Evolutionary conservation across 2,329 filamentous ascomycete genomes (phyloP), one percentile per base, ranked within the genome.

Genomic region (Arthrobotrys sinensis): DNA sequence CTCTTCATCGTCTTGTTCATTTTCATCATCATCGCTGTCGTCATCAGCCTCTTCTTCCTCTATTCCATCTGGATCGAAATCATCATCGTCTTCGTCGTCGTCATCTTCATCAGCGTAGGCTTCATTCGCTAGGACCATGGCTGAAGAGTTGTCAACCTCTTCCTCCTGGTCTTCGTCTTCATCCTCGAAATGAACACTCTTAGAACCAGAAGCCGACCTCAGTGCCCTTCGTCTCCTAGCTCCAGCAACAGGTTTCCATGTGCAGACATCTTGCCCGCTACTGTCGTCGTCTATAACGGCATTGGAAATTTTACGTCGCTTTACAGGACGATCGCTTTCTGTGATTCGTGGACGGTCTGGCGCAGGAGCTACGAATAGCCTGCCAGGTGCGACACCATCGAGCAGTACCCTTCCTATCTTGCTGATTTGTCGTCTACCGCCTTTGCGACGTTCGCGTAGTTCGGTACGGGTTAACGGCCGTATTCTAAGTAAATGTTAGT

Each of bases 361-460:
- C 5, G 81, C 81, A n/a, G 75, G 79, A 8, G 36, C 48, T 16
- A 81, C 65, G 43, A 80, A 81, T 7, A 71, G 62, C 45, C 80
- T 66, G 16, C 81, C 81, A 53, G 81, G 79, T 14, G 81, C 80
- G 5, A 80, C 80, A 45, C 81, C 81, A 48, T 82, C 81, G 3
- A 80, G 67, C 8, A 82, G 66, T 50, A 81, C 81, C 67, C 80
- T 76, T 38, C 81, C 81, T 4, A 48, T 76, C 0, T 67, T 77
- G 32, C 79, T 80, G n/a, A 82, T 81, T 67, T 81, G 80, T 38
- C 80, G 71, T 43, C 81, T 55, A 3, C 81, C 81, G 11, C 80
- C 80, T 50, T 70, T 76, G 1, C 78, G 64, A 6, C 76, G 72
- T 24, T 82, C 80, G 43, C 76, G 79, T 21, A 80, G 67, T 66